Evolutionary conservation across 257 asterid genomes (phyloP).

Genomic region (Plantago ovata): DNA sequence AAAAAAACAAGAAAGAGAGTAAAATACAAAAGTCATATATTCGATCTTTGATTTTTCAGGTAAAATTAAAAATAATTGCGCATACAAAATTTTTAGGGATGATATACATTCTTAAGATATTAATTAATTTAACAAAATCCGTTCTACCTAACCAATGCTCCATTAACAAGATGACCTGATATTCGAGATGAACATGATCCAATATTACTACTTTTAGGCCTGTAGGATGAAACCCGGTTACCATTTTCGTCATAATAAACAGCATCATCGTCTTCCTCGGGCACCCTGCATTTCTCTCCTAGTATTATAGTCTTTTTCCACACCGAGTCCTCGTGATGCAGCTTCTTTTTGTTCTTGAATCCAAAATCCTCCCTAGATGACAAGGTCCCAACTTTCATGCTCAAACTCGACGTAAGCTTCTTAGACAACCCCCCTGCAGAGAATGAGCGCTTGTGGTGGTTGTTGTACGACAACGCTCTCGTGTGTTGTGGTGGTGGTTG

Average conservation of each 20-base stretch:
- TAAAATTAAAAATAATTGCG: too few species aligned
- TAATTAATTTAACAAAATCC: not conserved
- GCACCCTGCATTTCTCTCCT: slow-evolving; percentile 80
- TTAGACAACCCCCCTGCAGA: slow-evolving; percentile 19
- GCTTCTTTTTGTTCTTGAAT: slow-evolving; percentile 32
- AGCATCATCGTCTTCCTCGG: slow-evolving; percentile 44
- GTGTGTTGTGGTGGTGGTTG: slow-evolving; percentile 13
- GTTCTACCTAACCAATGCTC: not conserved
- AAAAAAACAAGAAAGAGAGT: too few species aligned
- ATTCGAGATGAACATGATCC: slow-evolving; percentile 24
- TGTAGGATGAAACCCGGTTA: slow-evolving; percentile 50
- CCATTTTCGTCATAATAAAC: slow-evolving; percentile 68
- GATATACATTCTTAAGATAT: not conserved
- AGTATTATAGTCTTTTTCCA: slow-evolving; percentile 89
- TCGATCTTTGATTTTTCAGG: too few species aligned
- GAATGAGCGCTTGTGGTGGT: slow-evolving; percentile 26
- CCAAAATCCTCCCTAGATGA: slow-evolving; percentile 22
- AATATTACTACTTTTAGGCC: slow-evolving; percentile 32
- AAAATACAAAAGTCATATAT: too few species aligned
- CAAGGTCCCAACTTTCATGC: slow-evolving; percentile 30
- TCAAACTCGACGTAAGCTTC: slow-evolving; percentile 28
- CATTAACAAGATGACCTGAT: slow-evolving; percentile 10
- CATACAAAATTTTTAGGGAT: too few species aligned
- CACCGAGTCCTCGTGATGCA: slow-evolving; percentile 69
- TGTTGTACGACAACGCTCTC: slow-evolving; percentile 29